These are phyloP conservation scores for Polyrhizophydium stewartii DNA, from an alignment of 371 early-diverging fungal genomes.

Conservation along the genomic window DNA sequence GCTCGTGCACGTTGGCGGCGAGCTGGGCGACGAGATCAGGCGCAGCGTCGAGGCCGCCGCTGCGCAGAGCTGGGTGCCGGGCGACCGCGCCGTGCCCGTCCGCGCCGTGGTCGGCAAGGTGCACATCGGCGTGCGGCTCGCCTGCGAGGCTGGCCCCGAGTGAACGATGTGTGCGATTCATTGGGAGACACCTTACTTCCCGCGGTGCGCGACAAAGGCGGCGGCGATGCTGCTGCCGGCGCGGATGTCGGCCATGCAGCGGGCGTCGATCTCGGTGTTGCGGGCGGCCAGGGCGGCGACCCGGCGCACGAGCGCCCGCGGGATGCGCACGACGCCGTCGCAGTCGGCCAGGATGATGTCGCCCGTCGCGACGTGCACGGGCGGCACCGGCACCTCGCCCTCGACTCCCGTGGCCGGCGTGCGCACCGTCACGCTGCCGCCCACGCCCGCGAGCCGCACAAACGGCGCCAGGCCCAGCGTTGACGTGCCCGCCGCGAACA, in stretches of 20 bases:
- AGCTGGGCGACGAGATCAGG: no score
- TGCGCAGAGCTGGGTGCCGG: no score
- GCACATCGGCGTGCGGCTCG: no score
- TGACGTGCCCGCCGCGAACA: constrained; percentile 61
- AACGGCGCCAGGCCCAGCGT: constrained; percentile 66
- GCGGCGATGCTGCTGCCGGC: constrained; percentile 56
- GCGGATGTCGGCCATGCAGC: constrained; percentile 65
- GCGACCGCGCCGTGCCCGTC: no score
- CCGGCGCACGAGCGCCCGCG: constrained; percentile 44
- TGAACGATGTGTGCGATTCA: no score
- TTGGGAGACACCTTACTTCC: no score
- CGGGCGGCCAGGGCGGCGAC: constrained; percentile 54
- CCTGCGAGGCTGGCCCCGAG: no score
- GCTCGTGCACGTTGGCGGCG: no score
- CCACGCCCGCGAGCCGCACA: constrained; percentile 58
- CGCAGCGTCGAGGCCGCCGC: no score
- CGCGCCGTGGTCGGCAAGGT: no score
- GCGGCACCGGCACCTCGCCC: constrained; percentile 27
- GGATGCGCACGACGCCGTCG: constrained; percentile 73
- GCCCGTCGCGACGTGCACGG: constrained; percentile 44
- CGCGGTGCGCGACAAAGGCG: constrained; percentile 66
- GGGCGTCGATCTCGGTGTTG: constrained; percentile 57
- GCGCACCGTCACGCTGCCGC: constrained; percentile 56
- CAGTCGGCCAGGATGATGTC: constrained; percentile 78
- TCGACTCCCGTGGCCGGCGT: constrained; percentile 7